Percentiles rank a stretch among this genome's conserved stretches.
Conservation (phyloP, 164 flowering plant species). For the Kalanchoe fedtschenkoi region DNA sequence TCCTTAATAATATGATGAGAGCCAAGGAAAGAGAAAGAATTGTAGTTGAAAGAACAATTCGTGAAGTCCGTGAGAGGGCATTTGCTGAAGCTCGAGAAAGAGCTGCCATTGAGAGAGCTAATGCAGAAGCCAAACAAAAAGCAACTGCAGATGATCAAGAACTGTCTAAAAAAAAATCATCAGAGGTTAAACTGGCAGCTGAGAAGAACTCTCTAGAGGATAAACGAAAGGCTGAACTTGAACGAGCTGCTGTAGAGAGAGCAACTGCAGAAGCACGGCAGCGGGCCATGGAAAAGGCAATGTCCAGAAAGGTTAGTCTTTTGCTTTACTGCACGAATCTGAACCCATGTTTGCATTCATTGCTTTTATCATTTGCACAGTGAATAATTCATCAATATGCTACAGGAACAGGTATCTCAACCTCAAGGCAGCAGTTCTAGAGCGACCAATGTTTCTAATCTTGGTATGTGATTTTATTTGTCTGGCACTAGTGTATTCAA, state of each 20-base stretch:
- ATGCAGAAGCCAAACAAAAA: neutral
- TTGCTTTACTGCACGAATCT: constrained; percentile 28
- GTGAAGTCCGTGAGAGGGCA: constrained; percentile 85
- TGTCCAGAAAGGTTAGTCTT: constrained; percentile 39
- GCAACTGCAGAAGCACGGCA: constrained; percentile 81
- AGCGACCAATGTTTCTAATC: neutral
- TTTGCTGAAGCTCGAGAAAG: constrained; percentile 67
- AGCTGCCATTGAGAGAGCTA: constrained; percentile 32
- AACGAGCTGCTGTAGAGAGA: constrained; percentile 87
- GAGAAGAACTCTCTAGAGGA: constrained; percentile 55
- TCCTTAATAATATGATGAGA: constrained; percentile 15
- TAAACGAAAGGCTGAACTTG: constrained; percentile 62
- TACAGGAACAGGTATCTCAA: constrained; percentile 4
- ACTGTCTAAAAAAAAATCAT: constrained; percentile 2
- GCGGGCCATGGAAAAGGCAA: constrained; percentile 71
- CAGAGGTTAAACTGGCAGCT: constrained; percentile 28
- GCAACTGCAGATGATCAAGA: neutral
- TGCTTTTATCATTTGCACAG: neutral
- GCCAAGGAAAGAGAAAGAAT: constrained; percentile 33
- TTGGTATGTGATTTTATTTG: neutral
- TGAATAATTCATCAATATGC: neutral
- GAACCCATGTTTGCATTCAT: neutral
- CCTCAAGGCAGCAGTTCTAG: neutral
- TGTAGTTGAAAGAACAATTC: constrained; percentile 74
- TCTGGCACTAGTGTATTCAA: neutral